Evolutionary conservation across 495 filamentous ascomycete species (phyloP).

Genomic region (Lophium mytilinum): DNA sequence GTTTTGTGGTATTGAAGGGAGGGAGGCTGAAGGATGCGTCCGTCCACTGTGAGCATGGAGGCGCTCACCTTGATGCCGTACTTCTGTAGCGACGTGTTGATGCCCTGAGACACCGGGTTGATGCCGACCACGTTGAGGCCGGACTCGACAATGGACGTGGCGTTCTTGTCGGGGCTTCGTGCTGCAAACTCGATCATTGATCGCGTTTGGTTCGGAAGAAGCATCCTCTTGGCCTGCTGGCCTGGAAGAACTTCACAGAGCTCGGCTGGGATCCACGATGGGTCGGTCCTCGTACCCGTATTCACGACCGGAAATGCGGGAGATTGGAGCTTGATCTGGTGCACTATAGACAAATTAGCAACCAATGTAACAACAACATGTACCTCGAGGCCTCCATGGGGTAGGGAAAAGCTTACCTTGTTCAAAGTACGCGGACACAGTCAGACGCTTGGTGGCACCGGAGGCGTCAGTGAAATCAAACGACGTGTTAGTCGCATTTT

Average conservation of each 20-base stretch:
- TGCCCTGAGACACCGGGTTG: constrained; percentile 12
- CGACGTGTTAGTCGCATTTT: background rate
- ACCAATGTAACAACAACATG: background rate
- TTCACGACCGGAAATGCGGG: constrained; percentile 58
- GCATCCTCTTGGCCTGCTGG: constrained; percentile 51
- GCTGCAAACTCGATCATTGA: constrained; percentile 65
- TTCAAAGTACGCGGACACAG: constrained; percentile 27
- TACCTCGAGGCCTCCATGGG: too few relatives aligned
- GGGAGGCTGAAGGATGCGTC: constrained; percentile 52
- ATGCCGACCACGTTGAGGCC: constrained; percentile 44
- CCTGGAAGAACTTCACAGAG: constrained; percentile 56
- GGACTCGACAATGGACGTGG: constrained; percentile 50
- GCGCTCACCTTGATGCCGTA: constrained; percentile 51
- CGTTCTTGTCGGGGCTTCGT: constrained; percentile 56
- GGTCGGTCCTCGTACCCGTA: constrained; percentile 49
- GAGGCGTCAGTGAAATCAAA: constrained; percentile 13
- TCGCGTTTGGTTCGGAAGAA: constrained; percentile 48
- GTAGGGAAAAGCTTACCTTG: background rate
- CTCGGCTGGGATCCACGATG: constrained; percentile 61
- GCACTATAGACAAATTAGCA: constrained; percentile 32
- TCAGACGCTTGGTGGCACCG: constrained; percentile 6
- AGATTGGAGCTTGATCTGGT: constrained; percentile 31
- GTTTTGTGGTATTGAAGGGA: constrained; percentile 42
- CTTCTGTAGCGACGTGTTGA: constrained; percentile 12
- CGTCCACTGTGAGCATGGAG: constrained; percentile 55